Evolutionary conservation across 1,139 yeast species (phyloP), one percentile per base, ranked within the genome.

Genomic region (Hansenula sp.): DNA sequence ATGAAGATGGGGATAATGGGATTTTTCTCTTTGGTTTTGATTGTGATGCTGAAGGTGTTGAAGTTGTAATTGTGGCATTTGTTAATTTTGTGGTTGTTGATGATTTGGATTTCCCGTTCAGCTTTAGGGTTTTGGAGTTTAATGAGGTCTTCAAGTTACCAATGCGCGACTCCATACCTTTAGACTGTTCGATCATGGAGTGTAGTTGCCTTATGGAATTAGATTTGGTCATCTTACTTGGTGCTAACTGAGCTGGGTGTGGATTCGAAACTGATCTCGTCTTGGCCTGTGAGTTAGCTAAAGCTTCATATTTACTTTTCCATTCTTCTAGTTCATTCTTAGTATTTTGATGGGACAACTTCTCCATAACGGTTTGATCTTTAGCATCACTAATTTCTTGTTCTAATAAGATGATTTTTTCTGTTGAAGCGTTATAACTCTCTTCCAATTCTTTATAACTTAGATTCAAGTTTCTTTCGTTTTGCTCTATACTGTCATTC

Each of bases 401-500:
- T 30, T 59, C 63, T 29, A 58, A 33, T 8, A 60, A 30, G 0
- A 59, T 54, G 8, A 48, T 41, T 36, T 47, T 54, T 43, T 60
- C 65, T 15, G 55, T 44, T 2, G 54, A 35, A 10, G 36, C 37
- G 32, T 49, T 49, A 36, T 53, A 53, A 21, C 51, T 54, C 1
- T 47, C 54, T 19, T 50, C 53, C 19, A 58, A 31, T 8, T 59
- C 63, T 24, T 41, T 48, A 35, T 56, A 53, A 12, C 51, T 54
- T 3, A 43, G 37, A 7, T 48, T 43, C 32, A 59, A 46, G 25
- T 51, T 53, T 33, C 65, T 40, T 41, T 60, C 65, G 33, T 52
- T 59, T 38, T 60, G 63, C 41, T 60, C 63, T 18, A 60, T 50
- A 37, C 47, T 52, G 36, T 60, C 65, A 41, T 60, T 59, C 29